Evolutionary conservation across 306 rosid genomes (phyloP).

Genomic region (Urtica urens): DNA sequence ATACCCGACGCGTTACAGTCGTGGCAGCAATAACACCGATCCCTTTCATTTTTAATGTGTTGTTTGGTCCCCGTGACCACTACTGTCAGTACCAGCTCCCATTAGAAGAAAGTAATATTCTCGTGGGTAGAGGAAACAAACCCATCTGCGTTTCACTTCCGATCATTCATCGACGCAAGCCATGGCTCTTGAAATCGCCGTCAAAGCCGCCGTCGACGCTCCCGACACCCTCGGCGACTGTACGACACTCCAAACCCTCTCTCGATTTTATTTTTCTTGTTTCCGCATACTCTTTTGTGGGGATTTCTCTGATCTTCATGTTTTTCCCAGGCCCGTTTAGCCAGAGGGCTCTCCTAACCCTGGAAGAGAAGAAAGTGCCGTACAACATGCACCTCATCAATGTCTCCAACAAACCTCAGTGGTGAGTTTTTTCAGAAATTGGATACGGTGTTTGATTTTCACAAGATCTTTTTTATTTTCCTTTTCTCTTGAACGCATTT

Average conservation of each 20-base stretch:
- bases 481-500: neutral
- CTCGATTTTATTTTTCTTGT: neutral
- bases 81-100: too few relatives aligned
- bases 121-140: too few relatives aligned
- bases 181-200: slow-evolving; percentile 57
- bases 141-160: neutral
- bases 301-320: neutral
- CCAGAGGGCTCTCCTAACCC: slow-evolving; percentile 65
- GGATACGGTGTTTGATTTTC: neutral
- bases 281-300: neutral
- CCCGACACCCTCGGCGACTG: slow-evolving; percentile 70
- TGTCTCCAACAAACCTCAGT: slow-evolving; percentile 52
- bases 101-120: too few relatives aligned
- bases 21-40: too few relatives aligned
- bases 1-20: too few relatives aligned
- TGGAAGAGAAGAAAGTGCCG: slow-evolving; percentile 77
- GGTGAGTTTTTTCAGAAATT: slow-evolving; percentile 25
- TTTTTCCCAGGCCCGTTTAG: slow-evolving; percentile 56
- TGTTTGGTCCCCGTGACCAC: too few relatives aligned
- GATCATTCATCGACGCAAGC: too few relatives aligned
- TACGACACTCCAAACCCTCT: slow-evolving; percentile 13
- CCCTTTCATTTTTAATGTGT: too few relatives aligned
- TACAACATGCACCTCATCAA: slow-evolving; percentile 41
- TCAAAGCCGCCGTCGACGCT: slow-evolving; percentile 57
- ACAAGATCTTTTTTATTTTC: neutral